A percentile compares a stretch with the other conserved stretches of the same genome.
Conservation (phyloP, 106 monocot genomes). For the Phalaenopsis aphrodite region DNA sequence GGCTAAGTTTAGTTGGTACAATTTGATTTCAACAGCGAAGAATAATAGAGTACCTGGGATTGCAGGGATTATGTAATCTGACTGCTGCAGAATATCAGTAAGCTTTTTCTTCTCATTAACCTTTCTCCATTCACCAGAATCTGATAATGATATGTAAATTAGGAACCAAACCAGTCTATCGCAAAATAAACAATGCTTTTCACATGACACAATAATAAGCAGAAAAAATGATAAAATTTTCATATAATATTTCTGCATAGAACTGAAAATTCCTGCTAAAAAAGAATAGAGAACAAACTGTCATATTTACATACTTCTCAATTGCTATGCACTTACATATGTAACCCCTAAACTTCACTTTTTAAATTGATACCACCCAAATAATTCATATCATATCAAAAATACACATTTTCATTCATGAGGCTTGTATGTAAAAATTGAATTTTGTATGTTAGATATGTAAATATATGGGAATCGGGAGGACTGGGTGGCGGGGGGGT, state of each 20-base stretch:
- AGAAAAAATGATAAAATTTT: not conserved
- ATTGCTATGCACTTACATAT: too few species aligned
- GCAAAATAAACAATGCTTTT: not conserved
- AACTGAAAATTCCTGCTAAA: too few species aligned
- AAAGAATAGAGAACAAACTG: too few species aligned
- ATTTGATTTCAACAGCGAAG: not conserved
- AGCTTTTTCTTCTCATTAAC: constrained; percentile 80
- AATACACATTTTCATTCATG: too few species aligned
- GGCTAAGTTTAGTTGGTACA: not conserved
- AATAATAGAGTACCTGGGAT: constrained; percentile 50
- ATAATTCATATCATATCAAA: too few species aligned
- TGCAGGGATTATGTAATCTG: constrained; percentile 74
- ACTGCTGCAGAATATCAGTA: constrained; percentile 36
- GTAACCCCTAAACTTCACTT: too few species aligned
- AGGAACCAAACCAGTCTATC: not conserved
- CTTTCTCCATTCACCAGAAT: constrained; percentile 61
- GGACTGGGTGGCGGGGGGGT: too few species aligned
- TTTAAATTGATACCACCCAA: too few species aligned
- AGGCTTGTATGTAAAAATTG: too few species aligned
- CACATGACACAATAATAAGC: not conserved
- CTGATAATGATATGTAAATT: constrained; percentile 1
- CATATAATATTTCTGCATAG: not conserved
- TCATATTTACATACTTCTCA: too few species aligned
- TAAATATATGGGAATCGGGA: too few species aligned
- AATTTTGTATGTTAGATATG: too few species aligned